phyloP scores from a whole-genome alignment of 768 basidiomycete species.

The Leccinum truebloodii region DNA sequence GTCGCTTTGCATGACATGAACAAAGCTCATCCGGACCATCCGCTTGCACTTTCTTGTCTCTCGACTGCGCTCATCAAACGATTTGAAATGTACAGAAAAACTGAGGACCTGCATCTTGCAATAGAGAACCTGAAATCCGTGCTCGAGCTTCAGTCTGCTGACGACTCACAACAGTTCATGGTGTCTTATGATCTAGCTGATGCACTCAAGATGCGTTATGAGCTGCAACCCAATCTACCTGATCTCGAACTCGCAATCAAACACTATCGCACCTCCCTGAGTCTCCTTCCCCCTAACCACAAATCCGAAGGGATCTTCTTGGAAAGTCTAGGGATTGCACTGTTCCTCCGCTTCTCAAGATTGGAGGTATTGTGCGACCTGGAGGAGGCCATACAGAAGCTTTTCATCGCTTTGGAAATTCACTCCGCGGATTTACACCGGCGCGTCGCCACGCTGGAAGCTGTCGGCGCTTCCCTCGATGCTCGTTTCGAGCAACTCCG shows the following conservation, averaged over 20 bases:
- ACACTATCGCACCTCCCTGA: slow-evolving; percentile 25
- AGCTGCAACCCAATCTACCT: slow-evolving; percentile 12
- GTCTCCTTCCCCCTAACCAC: slow-evolving; percentile 17
- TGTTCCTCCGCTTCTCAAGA: slow-evolving; percentile 27
- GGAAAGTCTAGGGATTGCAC: slow-evolving; percentile 25
- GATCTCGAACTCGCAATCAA: slow-evolving; percentile 33
- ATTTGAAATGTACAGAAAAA: slow-evolving; percentile 17
- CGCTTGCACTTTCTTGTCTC: slow-evolving; percentile 23
- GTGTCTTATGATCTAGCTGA: slow-evolving; percentile 30
- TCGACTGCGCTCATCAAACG: slow-evolving; percentile 26
- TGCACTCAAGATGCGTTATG: slow-evolving; percentile 30
- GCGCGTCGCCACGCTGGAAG: slow-evolving; percentile 21
- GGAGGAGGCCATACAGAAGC: slow-evolving; percentile 30
- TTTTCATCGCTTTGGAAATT: slow-evolving; percentile 22
- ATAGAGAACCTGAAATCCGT: slow-evolving; percentile 25
- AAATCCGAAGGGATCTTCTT: slow-evolving; percentile 17
- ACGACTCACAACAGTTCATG: slow-evolving; percentile 14
- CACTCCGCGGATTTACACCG: slow-evolving; percentile 13
- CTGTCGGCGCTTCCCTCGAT: slow-evolving; percentile 26
- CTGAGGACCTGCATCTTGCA: slow-evolving; percentile 30
- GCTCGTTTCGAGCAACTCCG: slow-evolving; percentile 26
- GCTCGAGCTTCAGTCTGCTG: slow-evolving; percentile 19
- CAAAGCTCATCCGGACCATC: slow-evolving; percentile 17
- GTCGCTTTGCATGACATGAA: slow-evolving; percentile 20
- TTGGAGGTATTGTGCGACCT: slow-evolving; percentile 18